phyloP scores from a whole-genome alignment of 2,329 filamentous ascomycete genomes.

The Ploettnerulaceae sp. region DNA sequence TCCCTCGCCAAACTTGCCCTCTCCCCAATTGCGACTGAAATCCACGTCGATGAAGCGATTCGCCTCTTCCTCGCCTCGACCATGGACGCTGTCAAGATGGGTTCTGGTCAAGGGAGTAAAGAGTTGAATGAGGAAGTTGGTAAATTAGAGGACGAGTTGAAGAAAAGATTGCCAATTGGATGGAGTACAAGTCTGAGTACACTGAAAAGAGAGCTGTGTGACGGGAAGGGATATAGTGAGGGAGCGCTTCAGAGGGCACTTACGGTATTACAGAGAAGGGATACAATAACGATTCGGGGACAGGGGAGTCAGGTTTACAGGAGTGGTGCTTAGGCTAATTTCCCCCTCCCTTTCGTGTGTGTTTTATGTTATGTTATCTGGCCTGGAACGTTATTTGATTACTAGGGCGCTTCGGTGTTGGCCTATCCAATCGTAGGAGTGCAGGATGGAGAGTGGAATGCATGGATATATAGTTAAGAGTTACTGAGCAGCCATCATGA shows the following conservation, averaged over 20 bases:
- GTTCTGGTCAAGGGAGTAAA: constrained; percentile 74
- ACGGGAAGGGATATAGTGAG: constrained; percentile 85
- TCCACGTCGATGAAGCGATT: constrained; percentile 95
- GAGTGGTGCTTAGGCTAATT: constrained; percentile 53
- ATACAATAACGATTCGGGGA: constrained; percentile 78
- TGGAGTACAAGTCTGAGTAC: constrained; percentile 91
- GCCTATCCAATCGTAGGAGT: neutral
- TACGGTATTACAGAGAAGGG: constrained; percentile 79
- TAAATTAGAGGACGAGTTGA: constrained; percentile 84
- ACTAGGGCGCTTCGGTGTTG: neutral
- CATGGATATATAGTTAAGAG: neutral
- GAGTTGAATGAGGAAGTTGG: constrained; percentile 87
- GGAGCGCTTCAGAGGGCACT: constrained; percentile 78
- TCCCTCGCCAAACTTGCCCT: constrained; percentile 88
- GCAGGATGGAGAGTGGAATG: no score
- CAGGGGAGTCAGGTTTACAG: constrained; percentile 71
- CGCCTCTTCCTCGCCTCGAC: constrained; percentile 92
- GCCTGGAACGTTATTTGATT: neutral
- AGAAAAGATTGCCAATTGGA: constrained; percentile 82
- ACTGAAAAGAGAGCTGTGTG: constrained; percentile 83
- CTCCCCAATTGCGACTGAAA: constrained; percentile 79
- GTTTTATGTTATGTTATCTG: neutral
- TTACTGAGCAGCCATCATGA: neutral
- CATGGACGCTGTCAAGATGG: constrained; percentile 95
- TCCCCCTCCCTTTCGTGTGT: neutral